Evolutionary conservation across 2,329 filamentous ascomycete genomes (phyloP), one percentile per base, ranked within the genome.

Genomic region (Claviceps sp.): DNA sequence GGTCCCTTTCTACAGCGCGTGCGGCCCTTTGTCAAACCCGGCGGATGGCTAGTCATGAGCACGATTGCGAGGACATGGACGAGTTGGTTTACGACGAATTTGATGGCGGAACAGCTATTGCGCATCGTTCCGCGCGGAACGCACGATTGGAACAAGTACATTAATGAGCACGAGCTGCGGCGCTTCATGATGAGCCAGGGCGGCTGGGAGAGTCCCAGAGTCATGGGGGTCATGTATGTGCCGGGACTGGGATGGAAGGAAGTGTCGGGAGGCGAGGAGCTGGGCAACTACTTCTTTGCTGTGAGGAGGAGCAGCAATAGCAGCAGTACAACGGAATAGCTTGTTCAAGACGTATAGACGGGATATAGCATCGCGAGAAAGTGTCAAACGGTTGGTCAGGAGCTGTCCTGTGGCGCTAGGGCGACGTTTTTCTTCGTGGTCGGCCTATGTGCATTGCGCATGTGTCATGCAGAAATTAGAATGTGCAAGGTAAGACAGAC

Each of bases 261-360:
- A 65, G 82, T 96, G 4, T 67, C 70, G 24, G 87, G 88, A 2
- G 86, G 89, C 61, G 91, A 97, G 71, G 81, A 80, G 62, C 81
- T 88, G 62, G 91, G 91, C 9, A 98, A 98, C 67, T 98, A 97
- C 70, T 97, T 98, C 68, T 95, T 96, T 66, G 93, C 80, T 8
- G 82, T 95, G 44, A 83, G 69, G 70, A 69, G 58, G 63, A 61
- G 34, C 57, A 59, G 42, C 49, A 47, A 53, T 59, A 83, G 69
- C 63, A 61, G 34, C 56, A 59, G 42, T 48, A 48, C 52, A 59
- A 43, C 55, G 30, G 16, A 34, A 26, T 47, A 30, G 11, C 1
- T n/a, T n/a, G 16, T 1, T 18, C 14, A 20, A 26, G 42, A 43
- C 41, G 18, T 20, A 43, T 34, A 34, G 9, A 14, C 22, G 20